Conservation (phyloP, 805 yeast species). For the Limtongia smithiae region DNA sequence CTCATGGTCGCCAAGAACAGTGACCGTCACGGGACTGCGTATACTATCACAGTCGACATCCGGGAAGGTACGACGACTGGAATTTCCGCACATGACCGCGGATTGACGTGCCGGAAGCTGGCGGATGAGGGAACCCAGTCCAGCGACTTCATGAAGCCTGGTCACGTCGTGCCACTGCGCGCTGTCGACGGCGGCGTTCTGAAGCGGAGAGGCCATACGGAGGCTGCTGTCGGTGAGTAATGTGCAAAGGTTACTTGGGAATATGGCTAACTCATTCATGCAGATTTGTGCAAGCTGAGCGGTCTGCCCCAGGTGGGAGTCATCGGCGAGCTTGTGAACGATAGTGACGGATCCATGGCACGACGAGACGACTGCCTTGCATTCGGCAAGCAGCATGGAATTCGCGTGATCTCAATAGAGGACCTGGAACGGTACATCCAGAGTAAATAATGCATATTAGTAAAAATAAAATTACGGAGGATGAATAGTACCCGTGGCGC, state of each 20-base stretch:
- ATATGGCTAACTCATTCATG: background rate
- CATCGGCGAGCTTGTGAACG: constrained; percentile 90
- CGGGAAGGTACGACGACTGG: constrained; percentile 94
- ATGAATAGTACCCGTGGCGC: no score
- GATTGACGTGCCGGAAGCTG: constrained; percentile 68
- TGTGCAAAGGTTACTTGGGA: background rate
- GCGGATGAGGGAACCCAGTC: constrained; percentile 60
- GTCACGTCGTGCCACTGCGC: constrained; percentile 88
- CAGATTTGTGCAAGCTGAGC: constrained; percentile 69
- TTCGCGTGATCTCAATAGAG: constrained; percentile 77
- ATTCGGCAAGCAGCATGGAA: constrained; percentile 58
- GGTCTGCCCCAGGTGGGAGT: constrained; percentile 83
- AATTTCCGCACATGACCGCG: constrained; percentile 90
- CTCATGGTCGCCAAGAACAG: constrained; percentile 61
- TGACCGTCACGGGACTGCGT: constrained; percentile 95
- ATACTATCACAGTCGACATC: constrained; percentile 86
- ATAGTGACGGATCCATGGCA: constrained; percentile 93
- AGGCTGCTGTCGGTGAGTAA: constrained; percentile 66
- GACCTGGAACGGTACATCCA: constrained; percentile 56
- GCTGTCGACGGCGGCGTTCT: constrained; percentile 83
- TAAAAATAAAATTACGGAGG: no score
- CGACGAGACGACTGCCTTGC: constrained; percentile 78
- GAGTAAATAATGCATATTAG: no score
- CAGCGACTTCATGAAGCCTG: constrained; percentile 79
- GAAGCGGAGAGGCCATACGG: constrained; percentile 91